Conservation (phyloP, 1,284 basidiomycete species). For the Cystobasidium slooffiae region DNA sequence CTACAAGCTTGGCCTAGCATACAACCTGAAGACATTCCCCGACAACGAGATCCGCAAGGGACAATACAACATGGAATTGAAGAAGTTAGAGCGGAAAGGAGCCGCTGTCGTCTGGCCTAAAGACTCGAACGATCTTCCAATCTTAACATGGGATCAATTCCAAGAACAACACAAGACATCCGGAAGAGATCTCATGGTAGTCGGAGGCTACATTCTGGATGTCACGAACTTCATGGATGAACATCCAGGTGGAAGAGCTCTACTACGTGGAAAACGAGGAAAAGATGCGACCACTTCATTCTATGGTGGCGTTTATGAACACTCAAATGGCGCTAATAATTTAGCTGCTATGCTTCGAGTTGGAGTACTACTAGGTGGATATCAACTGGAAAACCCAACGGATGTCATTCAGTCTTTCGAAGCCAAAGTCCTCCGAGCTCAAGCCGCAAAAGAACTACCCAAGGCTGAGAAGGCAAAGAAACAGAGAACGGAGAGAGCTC, state of each 20-base stretch:
- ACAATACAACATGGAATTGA: conserved; percentile 64
- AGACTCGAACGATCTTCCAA: conserved; percentile 70
- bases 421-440: conserved; percentile 18
- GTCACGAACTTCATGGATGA: conserved; percentile 83
- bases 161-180: conserved; percentile 31
- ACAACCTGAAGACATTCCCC: conserved; percentile 87
- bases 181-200: conserved; percentile 24
- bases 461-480: conserved; percentile 37
- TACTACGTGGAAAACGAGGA: conserved; percentile 70
- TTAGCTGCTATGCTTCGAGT: conserved; percentile 56
- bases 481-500: conserved; percentile 12
- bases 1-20: conserved; percentile 72
- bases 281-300: conserved; percentile 89
- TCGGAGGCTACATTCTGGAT: conserved; percentile 72
- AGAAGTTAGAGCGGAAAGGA: conserved; percentile 73
- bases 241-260: conserved; percentile 77
- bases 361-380: conserved; percentile 24
- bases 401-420: conserved; percentile 46
- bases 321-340: conserved; percentile 88
- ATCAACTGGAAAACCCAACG: conserved; percentile 49
- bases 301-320: conserved; percentile 91
- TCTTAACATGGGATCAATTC: conserved; percentile 82
- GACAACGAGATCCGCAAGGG: conserved; percentile 92
- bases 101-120: conserved; percentile 77
- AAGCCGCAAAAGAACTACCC: conserved; percentile 32